A percentile compares a stretch with the other conserved stretches of the same genome.
Conservation (phyloP, 83 land plant genomes). For the Larix sibirica region DNA sequence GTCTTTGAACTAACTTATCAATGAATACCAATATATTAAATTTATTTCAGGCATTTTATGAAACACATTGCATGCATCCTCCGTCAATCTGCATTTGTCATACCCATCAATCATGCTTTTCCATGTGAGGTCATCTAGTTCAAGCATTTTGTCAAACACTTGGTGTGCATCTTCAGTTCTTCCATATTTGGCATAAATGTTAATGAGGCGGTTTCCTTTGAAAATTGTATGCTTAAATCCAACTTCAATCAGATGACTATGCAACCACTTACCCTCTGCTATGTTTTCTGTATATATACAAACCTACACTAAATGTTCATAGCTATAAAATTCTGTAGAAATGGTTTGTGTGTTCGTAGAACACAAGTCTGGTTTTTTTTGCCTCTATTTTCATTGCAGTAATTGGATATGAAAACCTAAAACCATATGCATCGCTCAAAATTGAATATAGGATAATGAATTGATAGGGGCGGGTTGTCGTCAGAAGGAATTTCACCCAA, state of each 20-base stretch:
- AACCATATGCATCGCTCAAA: no score
- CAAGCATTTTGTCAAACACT: not conserved
- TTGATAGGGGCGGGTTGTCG: no score
- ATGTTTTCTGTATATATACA: no score
- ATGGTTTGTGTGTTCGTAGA: no score
- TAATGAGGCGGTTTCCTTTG: not conserved
- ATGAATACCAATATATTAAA: not conserved
- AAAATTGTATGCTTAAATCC: not conserved
- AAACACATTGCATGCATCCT: not conserved
- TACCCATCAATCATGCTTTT: not conserved
- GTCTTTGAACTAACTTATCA: not conserved
- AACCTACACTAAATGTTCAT: no score
- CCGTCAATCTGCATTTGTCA: conserved; percentile 5
- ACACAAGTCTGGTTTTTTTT: no score
- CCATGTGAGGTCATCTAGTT: not conserved
- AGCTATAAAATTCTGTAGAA: no score
- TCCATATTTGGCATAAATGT: not conserved
- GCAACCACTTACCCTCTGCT: no score
- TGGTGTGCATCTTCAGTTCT: not conserved
- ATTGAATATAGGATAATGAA: no score
- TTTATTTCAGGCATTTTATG: not conserved
- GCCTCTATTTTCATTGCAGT: no score
- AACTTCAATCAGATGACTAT: not conserved
- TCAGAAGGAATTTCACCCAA: no score
- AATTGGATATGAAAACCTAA: no score